Evolutionary conservation across 1,284 basidiomycete species (phyloP), one percentile per base, ranked within the genome.

Genomic region (Grifola frondosa): DNA sequence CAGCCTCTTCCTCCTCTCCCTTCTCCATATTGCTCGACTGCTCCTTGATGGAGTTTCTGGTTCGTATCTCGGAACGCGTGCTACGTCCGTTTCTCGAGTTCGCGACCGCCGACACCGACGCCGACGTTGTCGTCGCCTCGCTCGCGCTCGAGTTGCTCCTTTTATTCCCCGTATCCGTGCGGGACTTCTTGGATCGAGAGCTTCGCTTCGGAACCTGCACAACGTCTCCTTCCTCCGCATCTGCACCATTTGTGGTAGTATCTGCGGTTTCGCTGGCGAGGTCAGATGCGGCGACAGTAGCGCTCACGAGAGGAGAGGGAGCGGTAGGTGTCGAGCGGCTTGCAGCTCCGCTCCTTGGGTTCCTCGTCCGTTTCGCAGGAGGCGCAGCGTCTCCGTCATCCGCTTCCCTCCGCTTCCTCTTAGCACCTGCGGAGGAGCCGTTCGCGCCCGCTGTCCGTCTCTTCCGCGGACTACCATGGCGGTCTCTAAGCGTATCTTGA

Each of bases 341-440:
- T 7, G 51, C 56, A 9, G 52, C 49, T 6, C 52, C 52, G 15
- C 68, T 72, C 35, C 78, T 65, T 10, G 75, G 71, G 42, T 73
- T 69, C 20, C 83, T 73, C 13, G 79, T 73, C 24, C 82, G 75
- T 62, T 84, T 85, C 6, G 80, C 76, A n/a, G 84, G 84, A 50
- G 86, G 84, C 7, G 78, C 74, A 1, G 75, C 71, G 49, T 87
- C 82, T 6, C 72, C 77, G 36, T 85, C 81, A 30, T 84, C 83
- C 5, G 61, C 62, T 30, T 84, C 82, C 58, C 69, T 78, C 19
- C 81, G 69, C 57, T 75, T 81, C 42, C 83, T 70, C 57, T 78
- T 82, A 11, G 61, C 60, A 35, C 70, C 71, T 10, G 67, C 71
- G 2, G 65, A 68, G 54, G 59, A 42, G 28, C 51, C 52, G n/a